Evolutionary conservation across 805 yeast species (phyloP), one percentile per base, ranked within the genome.

Genomic region (Wickerhamiella qilinensis): DNA sequence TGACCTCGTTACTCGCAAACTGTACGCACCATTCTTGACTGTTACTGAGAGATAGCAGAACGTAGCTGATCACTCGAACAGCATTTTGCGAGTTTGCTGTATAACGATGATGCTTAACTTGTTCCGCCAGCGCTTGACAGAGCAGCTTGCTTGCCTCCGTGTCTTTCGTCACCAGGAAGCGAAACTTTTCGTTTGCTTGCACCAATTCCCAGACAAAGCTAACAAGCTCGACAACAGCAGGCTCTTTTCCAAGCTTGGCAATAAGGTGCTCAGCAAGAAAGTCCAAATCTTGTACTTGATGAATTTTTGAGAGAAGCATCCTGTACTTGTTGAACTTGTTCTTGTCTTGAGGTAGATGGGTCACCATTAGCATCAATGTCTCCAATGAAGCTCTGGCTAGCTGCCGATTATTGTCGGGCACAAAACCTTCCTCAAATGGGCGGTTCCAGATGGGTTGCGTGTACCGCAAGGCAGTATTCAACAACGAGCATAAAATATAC

Each of bases 151-250:
- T 28, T 7, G 30, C 46, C 17, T 38, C 27, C 15, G 42, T 35
- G 31, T 43, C 63, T 2, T 66, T 56, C 22, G 73, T 57, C 37
- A 64, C 39, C 33, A 49, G 53, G 18, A 43, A 43, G 16, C 49
- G 43, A 36, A 58, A 56, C 20, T 56, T 57, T 42, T 63, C 64
- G 57, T 88, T 88, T 47, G 84, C 75, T 51, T 82, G 88, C 25
- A 72, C 58, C 32, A 84, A 58, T 49, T 81, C 93, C 81, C 93
- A 82, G 14, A 80, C 46, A 7, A 86, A 52, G 52, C 78, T 65
- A 4, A 73, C 56, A n/a, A 70, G 52, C 50, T 78, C 86, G 3
- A 65, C 58, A 2, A 73, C 54, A n/a, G 30, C 29, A 5, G 39
- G 24, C 8, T 31, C 37, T 3, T 27, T 35, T 4, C 15, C 24